Evolutionary conservation across 208 protist species (phyloP).

Genomic region (Borovskyia barvae): DNA sequence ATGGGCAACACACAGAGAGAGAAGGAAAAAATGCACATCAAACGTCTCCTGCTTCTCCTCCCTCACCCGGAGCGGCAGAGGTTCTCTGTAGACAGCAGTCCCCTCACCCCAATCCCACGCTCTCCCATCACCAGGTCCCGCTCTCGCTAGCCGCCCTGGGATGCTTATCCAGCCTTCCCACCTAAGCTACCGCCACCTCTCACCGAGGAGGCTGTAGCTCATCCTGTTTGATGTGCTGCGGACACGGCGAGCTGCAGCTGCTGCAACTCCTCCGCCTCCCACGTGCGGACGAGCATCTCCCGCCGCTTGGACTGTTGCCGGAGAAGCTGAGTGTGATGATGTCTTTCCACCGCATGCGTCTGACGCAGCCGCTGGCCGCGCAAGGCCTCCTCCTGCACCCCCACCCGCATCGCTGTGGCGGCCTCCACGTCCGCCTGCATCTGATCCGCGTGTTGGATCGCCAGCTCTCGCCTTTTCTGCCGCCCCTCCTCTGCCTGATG

Average conservation of each 20-base stretch:
- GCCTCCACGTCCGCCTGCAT: constrained; percentile 18
- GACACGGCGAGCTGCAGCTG: constrained; percentile 27
- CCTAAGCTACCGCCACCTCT: too few relatives aligned
- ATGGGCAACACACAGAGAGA: background rate
- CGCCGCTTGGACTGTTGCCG: constrained; percentile 23
- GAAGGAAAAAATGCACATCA: background rate
- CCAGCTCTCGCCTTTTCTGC: constrained; percentile 17
- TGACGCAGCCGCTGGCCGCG: constrained; percentile 21
- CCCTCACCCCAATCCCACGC: too few relatives aligned
- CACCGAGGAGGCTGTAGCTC: too few relatives aligned
- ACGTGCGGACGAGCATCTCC: constrained; percentile 18
- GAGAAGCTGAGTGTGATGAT: constrained; percentile 21
- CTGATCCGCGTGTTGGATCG: constrained; percentile 9
- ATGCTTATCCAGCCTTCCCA: too few relatives aligned
- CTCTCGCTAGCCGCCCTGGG: too few relatives aligned
- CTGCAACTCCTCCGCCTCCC: constrained; percentile 37
- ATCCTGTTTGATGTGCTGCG: too few relatives aligned
- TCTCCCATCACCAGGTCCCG: too few relatives aligned
- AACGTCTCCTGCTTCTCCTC: too few relatives aligned
- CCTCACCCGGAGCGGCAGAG: too few relatives aligned
- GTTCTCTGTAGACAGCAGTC: too few relatives aligned
- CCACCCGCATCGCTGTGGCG: constrained; percentile 21
- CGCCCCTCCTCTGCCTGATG: constrained; percentile 25
- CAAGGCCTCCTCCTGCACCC: constrained; percentile 21
- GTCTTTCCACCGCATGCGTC: constrained; percentile 13